Conservation (phyloP, 148 eudicot genomes). For the Spergularia marina region DNA sequence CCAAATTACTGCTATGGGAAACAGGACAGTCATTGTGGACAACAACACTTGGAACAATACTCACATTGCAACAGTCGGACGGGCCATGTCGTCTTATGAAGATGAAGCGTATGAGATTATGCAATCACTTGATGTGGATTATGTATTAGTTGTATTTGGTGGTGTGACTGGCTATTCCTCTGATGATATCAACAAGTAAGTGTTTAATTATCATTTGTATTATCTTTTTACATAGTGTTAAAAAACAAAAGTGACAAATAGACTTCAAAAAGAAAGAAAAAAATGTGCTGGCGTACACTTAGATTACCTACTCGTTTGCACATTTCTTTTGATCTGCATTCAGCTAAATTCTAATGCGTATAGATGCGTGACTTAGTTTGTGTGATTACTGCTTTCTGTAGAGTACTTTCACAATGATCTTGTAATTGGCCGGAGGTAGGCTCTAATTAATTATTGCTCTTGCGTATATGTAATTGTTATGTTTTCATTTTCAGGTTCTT, state of each 20-base stretch:
- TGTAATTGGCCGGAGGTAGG: background rate
- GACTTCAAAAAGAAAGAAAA: background rate
- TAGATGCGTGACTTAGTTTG: background rate
- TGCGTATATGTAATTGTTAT: background rate
- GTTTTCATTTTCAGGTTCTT: constrained; percentile 52
- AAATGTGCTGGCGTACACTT: background rate
- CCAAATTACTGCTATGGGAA: constrained; percentile 99
- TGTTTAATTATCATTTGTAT: background rate
- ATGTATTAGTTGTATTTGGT: constrained; percentile 95
- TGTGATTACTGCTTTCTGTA: background rate
- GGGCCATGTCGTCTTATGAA: constrained; percentile 98
- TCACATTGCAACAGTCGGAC: constrained; percentile 97
- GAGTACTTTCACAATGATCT: background rate
- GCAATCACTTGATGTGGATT: constrained; percentile 93
- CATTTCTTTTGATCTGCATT: background rate
- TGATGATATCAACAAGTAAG: constrained; percentile 98
- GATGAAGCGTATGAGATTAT: constrained; percentile 96
- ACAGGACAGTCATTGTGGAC: constrained; percentile 95
- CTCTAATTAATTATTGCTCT: background rate
- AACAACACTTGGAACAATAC: constrained; percentile 99
- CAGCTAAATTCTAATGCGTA: background rate
- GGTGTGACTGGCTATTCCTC: constrained; percentile 99
- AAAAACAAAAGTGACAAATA: background rate
- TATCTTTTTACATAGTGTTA: background rate
- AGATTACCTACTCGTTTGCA: background rate